These are phyloP conservation scores for Penicillium odoratum DNA, from an alignment of 495 filamentous ascomycete species.

Conservation along the genomic window DNA sequence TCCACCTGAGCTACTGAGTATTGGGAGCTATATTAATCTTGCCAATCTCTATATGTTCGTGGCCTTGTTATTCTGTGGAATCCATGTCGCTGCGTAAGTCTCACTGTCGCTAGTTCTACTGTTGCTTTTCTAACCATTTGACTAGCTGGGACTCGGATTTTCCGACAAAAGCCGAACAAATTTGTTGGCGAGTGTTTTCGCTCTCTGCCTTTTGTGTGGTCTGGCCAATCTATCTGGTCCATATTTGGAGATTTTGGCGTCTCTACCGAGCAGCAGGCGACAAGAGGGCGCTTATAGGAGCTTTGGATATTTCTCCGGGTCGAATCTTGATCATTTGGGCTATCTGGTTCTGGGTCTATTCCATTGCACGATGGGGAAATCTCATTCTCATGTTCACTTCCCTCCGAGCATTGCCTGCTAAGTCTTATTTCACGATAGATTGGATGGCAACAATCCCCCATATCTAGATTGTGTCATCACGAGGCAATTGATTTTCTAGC, in stretches of 20 bases:
- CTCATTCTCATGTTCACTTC: constrained; percentile 15
- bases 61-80: constrained; percentile 3
- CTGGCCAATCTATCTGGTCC: constrained; percentile 2
- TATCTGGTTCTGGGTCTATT: constrained; percentile 4
- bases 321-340: background rate
- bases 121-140: background rate
- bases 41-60: constrained; percentile 5
- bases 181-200: constrained; percentile 14
- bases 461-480: background rate
- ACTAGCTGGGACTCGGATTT: constrained; percentile 13
- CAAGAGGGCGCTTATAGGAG: background rate
- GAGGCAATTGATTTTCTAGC: too few species aligned
- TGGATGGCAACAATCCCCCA: constrained; percentile 15
- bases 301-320: background rate
- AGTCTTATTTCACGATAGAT: constrained; percentile 6
- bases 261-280: background rate
- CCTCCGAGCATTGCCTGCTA: constrained; percentile 10
- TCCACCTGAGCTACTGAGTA: background rate
- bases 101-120: background rate
- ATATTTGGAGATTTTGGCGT: background rate
- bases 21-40: background rate
- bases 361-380: constrained; percentile 9
- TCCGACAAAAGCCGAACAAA: constrained; percentile 13
- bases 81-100: constrained; percentile 17
- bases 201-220: background rate